Evolutionary conservation across 108 stramenopile genomes (phyloP).

Genomic region (Stephanodiscus minutulus): DNA sequence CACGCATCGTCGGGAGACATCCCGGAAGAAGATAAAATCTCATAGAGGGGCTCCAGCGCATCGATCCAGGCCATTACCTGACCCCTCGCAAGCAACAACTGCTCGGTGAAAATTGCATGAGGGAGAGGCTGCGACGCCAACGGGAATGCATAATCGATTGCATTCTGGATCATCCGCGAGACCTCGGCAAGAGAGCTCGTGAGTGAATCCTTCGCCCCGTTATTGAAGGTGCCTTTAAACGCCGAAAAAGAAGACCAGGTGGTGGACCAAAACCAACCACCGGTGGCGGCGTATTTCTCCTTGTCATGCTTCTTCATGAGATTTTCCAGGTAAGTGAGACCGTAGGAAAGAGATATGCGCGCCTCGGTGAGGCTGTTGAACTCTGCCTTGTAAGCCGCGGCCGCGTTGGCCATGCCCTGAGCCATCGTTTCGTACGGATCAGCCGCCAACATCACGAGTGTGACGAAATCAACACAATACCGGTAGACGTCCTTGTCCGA

Average conservation of each 20-base stretch:
- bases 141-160: not conserved
- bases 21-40: not conserved
- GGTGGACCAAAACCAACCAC: not conserved
- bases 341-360: not conserved
- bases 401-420: not conserved
- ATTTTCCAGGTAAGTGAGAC: not conserved
- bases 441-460: not conserved
- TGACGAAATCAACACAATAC: slow-evolving; percentile 1
- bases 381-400: not conserved
- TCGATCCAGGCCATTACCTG: not conserved
- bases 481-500: not conserved
- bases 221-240: not conserved
- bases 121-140: not conserved
- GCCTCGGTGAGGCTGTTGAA: not conserved
- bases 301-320: not conserved
- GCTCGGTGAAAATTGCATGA: slow-evolving; percentile 1
- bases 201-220: not conserved
- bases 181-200: too few relatives aligned
- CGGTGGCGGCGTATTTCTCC: not conserved
- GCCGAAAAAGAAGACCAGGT: not conserved
- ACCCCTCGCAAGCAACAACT: not conserved
- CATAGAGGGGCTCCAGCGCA: not conserved
- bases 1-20: not conserved
- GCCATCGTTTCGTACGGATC: not conserved
- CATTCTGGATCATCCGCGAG: not conserved